Conservation (phyloP, 495 filamentous ascomycete species). For the Neurospora discreta region DNA sequence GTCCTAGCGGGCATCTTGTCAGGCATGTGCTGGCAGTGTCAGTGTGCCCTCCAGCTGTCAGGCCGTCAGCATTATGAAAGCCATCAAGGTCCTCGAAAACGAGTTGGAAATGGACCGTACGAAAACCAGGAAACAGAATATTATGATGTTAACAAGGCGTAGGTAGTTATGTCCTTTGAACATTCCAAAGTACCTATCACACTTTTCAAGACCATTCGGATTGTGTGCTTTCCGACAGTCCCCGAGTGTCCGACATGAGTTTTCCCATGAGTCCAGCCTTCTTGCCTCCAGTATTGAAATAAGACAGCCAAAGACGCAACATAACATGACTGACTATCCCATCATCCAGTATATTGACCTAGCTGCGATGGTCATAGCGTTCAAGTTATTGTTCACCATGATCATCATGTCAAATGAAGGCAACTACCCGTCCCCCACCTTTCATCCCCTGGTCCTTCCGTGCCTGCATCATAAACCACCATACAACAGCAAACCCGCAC, state of each 20-base stretch:
- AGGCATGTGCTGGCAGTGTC: background rate
- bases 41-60: background rate
- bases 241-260: background rate
- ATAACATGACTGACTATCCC: too few species aligned
- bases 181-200: background rate
- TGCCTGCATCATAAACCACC: background rate
- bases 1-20: background rate
- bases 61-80: background rate
- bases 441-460: background rate
- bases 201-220: fast-evolving
- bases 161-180: too few species aligned
- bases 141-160: background rate
- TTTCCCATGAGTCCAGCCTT: background rate
- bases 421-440: background rate
- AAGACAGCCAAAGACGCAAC: too few species aligned
- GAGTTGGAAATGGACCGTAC: background rate
- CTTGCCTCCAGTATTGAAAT: background rate
- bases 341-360: too few species aligned
- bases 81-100: background rate
- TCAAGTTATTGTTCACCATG: too few species aligned
- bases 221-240: background rate
- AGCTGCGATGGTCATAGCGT: too few species aligned
- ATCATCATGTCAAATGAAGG: too few species aligned
- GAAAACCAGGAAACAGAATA: background rate
- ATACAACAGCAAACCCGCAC: background rate